Evolutionary conservation across 768 basidiomycete genomes (phyloP).

Genomic region (Terana coerulea): DNA sequence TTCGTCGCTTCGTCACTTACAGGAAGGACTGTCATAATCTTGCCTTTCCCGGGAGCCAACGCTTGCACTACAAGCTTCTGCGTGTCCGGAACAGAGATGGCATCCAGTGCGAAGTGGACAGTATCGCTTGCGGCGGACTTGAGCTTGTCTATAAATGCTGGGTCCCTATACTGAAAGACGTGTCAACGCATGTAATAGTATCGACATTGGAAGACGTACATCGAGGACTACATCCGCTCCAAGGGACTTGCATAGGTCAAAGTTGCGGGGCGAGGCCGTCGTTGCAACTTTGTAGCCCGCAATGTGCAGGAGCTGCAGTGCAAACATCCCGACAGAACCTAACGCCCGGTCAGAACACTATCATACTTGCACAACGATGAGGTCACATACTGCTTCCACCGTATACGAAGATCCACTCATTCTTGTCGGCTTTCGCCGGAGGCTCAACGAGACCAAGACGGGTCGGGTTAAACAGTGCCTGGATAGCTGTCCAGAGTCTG

Average conservation of each 20-base stretch:
- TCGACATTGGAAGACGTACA: conserved; percentile 6
- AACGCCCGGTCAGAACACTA: too few species aligned
- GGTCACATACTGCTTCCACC: conserved; percentile 23
- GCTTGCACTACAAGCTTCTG: conserved; percentile 4
- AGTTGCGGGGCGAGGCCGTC: conserved; percentile 31
- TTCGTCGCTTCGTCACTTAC: neutral
- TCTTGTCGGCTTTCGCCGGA: conserved; percentile 8
- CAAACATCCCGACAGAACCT: conserved; percentile 32
- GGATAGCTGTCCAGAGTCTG: conserved; percentile 22
- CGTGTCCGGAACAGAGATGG: conserved; percentile 10
- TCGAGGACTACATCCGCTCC: conserved; percentile 34
- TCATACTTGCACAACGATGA: too few species aligned
- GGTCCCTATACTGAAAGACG: conserved; percentile 17
- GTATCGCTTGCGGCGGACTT: conserved; percentile 13
- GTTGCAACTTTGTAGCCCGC: conserved; percentile 30
- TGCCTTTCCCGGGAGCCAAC: neutral
- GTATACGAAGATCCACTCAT: conserved; percentile 23
- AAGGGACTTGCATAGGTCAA: conserved; percentile 31
- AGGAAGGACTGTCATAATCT: neutral
- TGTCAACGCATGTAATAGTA: neutral
- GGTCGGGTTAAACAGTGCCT: conserved; percentile 20
- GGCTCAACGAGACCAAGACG: conserved; percentile 21
- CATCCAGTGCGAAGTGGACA: conserved; percentile 18
- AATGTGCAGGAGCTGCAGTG: conserved; percentile 27
- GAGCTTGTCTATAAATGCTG: conserved; percentile 22